Conservation (phyloP, 2,329 filamentous ascomycete genomes). For the Aspergillus floridensis region DNA sequence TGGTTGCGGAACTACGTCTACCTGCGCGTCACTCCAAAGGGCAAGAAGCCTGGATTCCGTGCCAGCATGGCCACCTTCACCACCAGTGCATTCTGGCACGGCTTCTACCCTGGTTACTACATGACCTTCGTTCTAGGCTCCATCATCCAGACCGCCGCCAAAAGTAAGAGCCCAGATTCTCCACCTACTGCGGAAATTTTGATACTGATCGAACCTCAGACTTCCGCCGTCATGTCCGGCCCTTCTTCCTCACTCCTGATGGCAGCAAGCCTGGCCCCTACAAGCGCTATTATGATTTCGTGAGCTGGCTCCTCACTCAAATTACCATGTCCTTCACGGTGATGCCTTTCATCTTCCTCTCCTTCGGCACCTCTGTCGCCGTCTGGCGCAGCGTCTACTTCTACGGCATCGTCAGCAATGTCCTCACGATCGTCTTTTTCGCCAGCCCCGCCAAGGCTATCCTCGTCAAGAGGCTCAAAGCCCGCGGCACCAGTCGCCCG, state of each 20-base stretch:
- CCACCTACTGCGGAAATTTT: slow-evolving; percentile 4
- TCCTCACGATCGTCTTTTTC: slow-evolving; percentile 69
- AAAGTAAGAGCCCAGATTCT: slow-evolving; percentile 64
- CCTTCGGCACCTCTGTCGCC: slow-evolving; percentile 65
- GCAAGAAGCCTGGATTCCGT: slow-evolving; percentile 93
- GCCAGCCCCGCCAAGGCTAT: slow-evolving; percentile 68
- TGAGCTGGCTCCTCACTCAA: slow-evolving; percentile 74
- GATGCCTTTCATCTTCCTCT: slow-evolving; percentile 80
- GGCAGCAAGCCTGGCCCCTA: slow-evolving; percentile 64
- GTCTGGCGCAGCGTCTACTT: slow-evolving; percentile 89
- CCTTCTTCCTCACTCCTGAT: slow-evolving; percentile 83
- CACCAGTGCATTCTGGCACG: slow-evolving; percentile 96
- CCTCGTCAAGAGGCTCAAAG: slow-evolving; percentile 59
- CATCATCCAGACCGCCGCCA: slow-evolving; percentile 88
- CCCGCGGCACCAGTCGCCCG: slow-evolving; percentile 42
- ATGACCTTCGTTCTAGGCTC: slow-evolving; percentile 84
- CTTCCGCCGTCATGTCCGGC: slow-evolving; percentile 81
- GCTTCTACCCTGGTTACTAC: slow-evolving; percentile 97
- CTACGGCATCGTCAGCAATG: slow-evolving; percentile 71
- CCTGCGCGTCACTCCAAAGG: slow-evolving; percentile 87
- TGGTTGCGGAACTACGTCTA: slow-evolving; percentile 98
- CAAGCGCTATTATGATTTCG: slow-evolving; percentile 84
- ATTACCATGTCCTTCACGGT: slow-evolving; percentile 78
- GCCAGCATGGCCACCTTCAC: slow-evolving; percentile 91
- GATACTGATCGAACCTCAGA: slow-evolving; percentile 53